A percentile compares a stretch with the other conserved stretches of the same genome.
phyloP scores from a whole-genome alignment of 2,329 filamentous ascomycete genomes.

The Nigrograna mackinnonii region DNA sequence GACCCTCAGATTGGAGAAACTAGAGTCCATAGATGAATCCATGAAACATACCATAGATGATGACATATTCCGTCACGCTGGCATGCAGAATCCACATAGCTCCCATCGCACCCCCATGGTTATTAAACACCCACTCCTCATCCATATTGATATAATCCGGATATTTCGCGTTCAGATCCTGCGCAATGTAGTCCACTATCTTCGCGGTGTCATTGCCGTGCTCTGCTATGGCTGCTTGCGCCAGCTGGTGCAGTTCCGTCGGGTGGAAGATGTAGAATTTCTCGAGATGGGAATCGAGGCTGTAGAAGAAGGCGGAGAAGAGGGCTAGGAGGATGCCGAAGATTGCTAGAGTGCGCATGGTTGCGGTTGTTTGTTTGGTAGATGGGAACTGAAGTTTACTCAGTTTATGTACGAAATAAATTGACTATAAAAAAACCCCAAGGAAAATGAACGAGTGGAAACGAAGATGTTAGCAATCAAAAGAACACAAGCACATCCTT shows the following conservation, averaged over 20 bases:
- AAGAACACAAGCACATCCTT: too few relatives aligned
- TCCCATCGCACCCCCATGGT: constrained; percentile 89
- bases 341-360: constrained; percentile 21
- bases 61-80: constrained; percentile 86
- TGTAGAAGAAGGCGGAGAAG: constrained; percentile 28
- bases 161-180: constrained; percentile 58
- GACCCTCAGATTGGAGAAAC: too few relatives aligned
- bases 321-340: constrained; percentile 25
- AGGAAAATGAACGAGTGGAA: too few relatives aligned
- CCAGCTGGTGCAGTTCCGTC: constrained; percentile 69
- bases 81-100: constrained; percentile 90
- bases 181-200: constrained; percentile 71
- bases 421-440: too few relatives aligned
- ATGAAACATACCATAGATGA: constrained; percentile 79
- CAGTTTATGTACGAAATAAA: too few relatives aligned
- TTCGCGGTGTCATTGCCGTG: constrained; percentile 76
- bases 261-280: constrained; percentile 75
- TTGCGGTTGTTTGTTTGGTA: too few relatives aligned
- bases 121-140: constrained; percentile 91
- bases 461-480: too few relatives aligned
- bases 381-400: too few relatives aligned
- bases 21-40: too few relatives aligned
- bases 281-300: constrained; percentile 28
- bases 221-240: constrained; percentile 64
- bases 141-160: constrained; percentile 63